Evolutionary conservation across 768 basidiomycete genomes (phyloP), one percentile per base, ranked within the genome.

Genomic region (Suillus discolor): DNA sequence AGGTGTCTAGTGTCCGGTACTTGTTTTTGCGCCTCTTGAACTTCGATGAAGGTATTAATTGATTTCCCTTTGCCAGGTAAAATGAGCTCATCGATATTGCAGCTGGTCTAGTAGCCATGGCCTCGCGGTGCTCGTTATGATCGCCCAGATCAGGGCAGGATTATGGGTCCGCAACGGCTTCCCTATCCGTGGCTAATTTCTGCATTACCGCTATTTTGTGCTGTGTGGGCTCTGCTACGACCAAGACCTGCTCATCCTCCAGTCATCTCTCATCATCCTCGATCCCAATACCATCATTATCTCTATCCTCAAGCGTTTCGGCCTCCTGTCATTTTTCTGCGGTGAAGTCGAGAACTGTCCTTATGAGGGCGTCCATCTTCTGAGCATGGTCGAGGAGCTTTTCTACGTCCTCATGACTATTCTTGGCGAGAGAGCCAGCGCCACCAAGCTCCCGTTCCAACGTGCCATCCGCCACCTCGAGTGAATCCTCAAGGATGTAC

Each of bases 121-220:
- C n/a, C 6, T 63, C 12, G 31, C 62, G 95, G 94, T 94, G 7
- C 81, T 96, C 34, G 86, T 90, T 2, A 94, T 96, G 89, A 89
- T 97, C 54, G 95, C 96, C 0, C 97, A 99, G 74, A 94, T 98
- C 61, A 88, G 96, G 31, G 92, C 94, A 0, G 96, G 96, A 0
- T 83, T 99, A 5, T 99, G 97, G 97, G 96, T 97, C 11, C 91
- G 97, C 62, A 99, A 99, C 71, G 97, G 97, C 4, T 93, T 96
- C 72, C 92, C 92, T 18, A 96, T 99, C 70, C 90, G 97, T 1
- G 95, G 96, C 0, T 97, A 99, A 75, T 82, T 96, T 4, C 85
- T 96, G 62, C 97, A 99, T 74, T 99, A 99, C 75, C 91, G 96
- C 34, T 97, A 99, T 74, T 95, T 94, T 76, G 91, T 93, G 86